Conservation (phyloP, 2,329 filamentous ascomycete species). For the Microsporum ferrugineum region DNA sequence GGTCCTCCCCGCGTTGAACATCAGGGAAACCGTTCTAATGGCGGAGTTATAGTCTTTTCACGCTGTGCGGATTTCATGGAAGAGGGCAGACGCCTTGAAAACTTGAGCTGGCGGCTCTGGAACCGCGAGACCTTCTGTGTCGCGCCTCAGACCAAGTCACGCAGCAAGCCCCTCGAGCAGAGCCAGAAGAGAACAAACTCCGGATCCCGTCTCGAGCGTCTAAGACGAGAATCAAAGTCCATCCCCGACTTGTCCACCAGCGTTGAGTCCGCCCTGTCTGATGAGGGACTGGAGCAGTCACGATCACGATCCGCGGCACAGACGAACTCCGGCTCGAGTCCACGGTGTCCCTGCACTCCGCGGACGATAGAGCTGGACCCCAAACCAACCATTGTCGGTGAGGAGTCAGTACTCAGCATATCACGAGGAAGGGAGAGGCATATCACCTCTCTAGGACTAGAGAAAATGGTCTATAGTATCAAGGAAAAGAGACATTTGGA, state of each 20-base stretch:
- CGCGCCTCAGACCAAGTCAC: slow-evolving; percentile 42
- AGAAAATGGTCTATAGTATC: slow-evolving; percentile 89
- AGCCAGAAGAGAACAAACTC: background rate
- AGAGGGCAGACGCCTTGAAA: slow-evolving; percentile 83
- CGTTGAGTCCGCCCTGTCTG: slow-evolving; percentile 58
- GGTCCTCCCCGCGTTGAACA: background rate
- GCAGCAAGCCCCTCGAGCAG: background rate
- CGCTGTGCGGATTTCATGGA: slow-evolving; percentile 90
- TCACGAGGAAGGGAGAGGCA: slow-evolving; percentile 70
- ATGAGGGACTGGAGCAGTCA: slow-evolving; percentile 34
- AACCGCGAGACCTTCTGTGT: slow-evolving; percentile 87
- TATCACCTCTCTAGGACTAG: slow-evolving; percentile 82
- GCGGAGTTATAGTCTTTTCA: slow-evolving; percentile 59
- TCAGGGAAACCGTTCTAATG: slow-evolving; percentile 6
- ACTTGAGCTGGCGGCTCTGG: slow-evolving; percentile 93
- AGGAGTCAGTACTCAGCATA: slow-evolving; percentile 47
- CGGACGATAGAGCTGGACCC: slow-evolving; percentile 58
- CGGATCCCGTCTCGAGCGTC: slow-evolving; percentile 4
- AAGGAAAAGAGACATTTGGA: slow-evolving; percentile 66
- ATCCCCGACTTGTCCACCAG: slow-evolving; percentile 65
- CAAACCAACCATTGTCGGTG: slow-evolving; percentile 38
- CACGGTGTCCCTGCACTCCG: slow-evolving; percentile 35
- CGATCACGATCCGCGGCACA: slow-evolving; percentile 5
- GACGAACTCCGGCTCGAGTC: slow-evolving; percentile 35
- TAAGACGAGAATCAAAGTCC: slow-evolving; percentile 39